Percentiles rank a stretch among this genome's conserved stretches.
phyloP scores from a whole-genome alignment of 78 protist genomes.

The Dictyostelium capitatum region DNA sequence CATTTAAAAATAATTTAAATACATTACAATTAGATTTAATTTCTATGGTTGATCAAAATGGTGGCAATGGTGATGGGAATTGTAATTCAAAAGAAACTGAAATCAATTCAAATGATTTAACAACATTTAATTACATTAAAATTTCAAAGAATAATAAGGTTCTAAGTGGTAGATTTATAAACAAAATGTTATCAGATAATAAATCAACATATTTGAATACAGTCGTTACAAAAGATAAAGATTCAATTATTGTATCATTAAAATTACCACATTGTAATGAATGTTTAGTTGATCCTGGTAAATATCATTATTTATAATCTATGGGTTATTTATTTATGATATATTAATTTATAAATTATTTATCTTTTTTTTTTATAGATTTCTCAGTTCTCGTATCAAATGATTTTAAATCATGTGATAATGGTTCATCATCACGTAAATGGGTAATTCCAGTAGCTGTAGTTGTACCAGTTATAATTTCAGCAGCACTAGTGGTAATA shows the following conservation, averaged over 20 bases:
- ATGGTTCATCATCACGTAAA: neutral
- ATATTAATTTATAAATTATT: too few relatives aligned
- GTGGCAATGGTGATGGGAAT: too few relatives aligned
- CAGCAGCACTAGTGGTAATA: too few relatives aligned
- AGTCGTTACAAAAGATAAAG: neutral
- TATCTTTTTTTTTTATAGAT: neutral
- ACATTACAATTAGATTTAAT: neutral
- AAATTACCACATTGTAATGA: neutral
- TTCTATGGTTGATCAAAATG: neutral
- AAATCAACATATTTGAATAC: neutral
- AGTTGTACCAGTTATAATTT: too few relatives aligned
- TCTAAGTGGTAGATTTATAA: neutral
- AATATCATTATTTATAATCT: too few relatives aligned
- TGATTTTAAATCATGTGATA: neutral
- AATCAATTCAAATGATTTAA: neutral
- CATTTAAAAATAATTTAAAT: neutral
- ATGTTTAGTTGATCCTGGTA: slow-evolving; percentile 6
- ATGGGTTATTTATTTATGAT: neutral
- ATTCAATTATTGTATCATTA: neutral
- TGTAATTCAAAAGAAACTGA: neutral
- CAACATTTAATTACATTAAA: neutral
- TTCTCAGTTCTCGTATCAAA: neutral
- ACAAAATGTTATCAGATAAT: neutral
- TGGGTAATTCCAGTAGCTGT: slow-evolving; percentile 37
- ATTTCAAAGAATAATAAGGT: neutral